phyloP scores from a whole-genome alignment of 192 early-diverging fungal species.

The Entomortierella chlamydospora region DNA sequence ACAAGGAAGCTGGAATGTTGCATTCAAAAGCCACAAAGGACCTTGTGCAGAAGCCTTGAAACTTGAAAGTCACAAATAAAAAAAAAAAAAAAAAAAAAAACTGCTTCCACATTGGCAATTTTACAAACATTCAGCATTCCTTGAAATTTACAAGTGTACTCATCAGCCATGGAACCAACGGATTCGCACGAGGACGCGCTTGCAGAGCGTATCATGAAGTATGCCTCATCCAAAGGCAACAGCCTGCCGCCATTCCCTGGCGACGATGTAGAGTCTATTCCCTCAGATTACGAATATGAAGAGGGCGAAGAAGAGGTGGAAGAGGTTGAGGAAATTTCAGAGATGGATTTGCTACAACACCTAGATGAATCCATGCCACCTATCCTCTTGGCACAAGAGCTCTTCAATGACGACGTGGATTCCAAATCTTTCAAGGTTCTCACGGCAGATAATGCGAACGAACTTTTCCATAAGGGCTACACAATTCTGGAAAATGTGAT shows the following conservation, averaged over 20 bases:
- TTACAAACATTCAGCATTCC: neutral
- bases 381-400: constrained; percentile 52
- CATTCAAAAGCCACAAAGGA: constrained; percentile 9
- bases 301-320: constrained; percentile 59
- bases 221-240: constrained; percentile 25
- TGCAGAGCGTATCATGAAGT: constrained; percentile 53
- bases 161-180: constrained; percentile 23
- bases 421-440: constrained; percentile 49
- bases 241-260: constrained; percentile 59
- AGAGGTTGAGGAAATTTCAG: constrained; percentile 64
- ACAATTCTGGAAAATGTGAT: constrained; percentile 54
- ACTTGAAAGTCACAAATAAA: neutral
- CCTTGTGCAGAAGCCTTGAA: neutral
- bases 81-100: too few relatives aligned
- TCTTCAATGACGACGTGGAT: constrained; percentile 61
- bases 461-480: constrained; percentile 59
- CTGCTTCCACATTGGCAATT: too few relatives aligned
- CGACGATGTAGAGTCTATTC: constrained; percentile 61
- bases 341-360: constrained; percentile 59
- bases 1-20: constrained; percentile 1
- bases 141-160: neutral
- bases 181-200: constrained; percentile 44
- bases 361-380: constrained; percentile 58
- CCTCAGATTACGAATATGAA: constrained; percentile 66
- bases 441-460: constrained; percentile 39